A percentile compares a stretch with the other conserved stretches of the same genome.
These are phyloP conservation scores for Boletus coccyginus DNA, from an alignment of 768 basidiomycete genomes.

Conservation along the genomic window DNA sequence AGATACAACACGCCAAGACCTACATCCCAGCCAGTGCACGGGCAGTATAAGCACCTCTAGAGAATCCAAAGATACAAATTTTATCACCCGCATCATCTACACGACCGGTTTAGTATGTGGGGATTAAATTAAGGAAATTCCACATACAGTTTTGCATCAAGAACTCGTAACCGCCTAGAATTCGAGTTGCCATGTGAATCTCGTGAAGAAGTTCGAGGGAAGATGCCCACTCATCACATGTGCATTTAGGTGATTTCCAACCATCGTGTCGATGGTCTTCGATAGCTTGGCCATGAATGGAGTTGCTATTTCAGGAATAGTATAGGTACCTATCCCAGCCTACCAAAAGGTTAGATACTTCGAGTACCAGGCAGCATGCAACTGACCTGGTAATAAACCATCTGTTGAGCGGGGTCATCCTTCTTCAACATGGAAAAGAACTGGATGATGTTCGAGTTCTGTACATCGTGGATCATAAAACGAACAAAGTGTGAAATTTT, in stretches of 20 bases:
- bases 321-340: slow-evolving; percentile 76
- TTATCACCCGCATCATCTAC: slow-evolving; percentile 70
- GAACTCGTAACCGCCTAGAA: slow-evolving; percentile 68
- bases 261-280: slow-evolving; percentile 56
- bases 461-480: background rate
- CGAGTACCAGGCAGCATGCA: background rate
- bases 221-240: slow-evolving; percentile 62
- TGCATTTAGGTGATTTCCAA: slow-evolving; percentile 59
- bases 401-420: slow-evolving; percentile 55
- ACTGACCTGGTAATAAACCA: slow-evolving; percentile 72
- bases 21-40: slow-evolving; percentile 74
- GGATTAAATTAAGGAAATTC: background rate
- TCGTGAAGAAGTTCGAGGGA: background rate
- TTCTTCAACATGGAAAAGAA: slow-evolving; percentile 71
- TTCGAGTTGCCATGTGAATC: background rate
- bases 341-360: slow-evolving; percentile 22
- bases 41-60: slow-evolving; percentile 70
- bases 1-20: slow-evolving; percentile 15
- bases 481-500: background rate
- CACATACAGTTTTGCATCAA: slow-evolving; percentile 70
- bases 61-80: slow-evolving; percentile 80
- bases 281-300: slow-evolving; percentile 52
- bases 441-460: slow-evolving; percentile 76
- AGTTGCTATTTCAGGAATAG: slow-evolving; percentile 59
- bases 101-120: background rate